phyloP scores from a whole-genome alignment of 2,329 filamentous ascomycete genomes.

The Colletotrichum orchidophilum region DNA sequence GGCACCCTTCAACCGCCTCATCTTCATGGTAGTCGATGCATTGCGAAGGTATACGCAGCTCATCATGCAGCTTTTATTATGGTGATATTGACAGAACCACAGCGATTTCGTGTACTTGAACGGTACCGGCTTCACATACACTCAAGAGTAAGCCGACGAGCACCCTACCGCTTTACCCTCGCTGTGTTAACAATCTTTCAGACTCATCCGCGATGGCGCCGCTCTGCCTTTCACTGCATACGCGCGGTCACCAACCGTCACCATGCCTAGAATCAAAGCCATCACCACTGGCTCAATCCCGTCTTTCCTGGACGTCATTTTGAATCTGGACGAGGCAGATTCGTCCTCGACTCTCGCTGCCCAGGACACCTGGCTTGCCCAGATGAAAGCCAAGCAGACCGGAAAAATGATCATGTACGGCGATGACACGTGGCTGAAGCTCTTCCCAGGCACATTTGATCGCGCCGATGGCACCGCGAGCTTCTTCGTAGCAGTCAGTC shows the following conservation, averaged over 20 bases:
- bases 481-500: slow-evolving; percentile 93
- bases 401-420: slow-evolving; percentile 94
- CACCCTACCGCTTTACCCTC: not conserved
- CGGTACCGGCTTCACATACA: slow-evolving; percentile 84
- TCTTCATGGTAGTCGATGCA: slow-evolving; percentile 99
- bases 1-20: slow-evolving; percentile 84
- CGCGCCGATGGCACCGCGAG: slow-evolving; percentile 93
- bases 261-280: slow-evolving; percentile 97
- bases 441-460: slow-evolving; percentile 90
- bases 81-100: slow-evolving; percentile 34
- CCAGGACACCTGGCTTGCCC: slow-evolving; percentile 96
- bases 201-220: slow-evolving; percentile 82
- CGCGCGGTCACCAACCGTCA: slow-evolving; percentile 96
- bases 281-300: slow-evolving; percentile 98
- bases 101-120: slow-evolving; percentile 94
- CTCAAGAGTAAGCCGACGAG: slow-evolving; percentile 74
- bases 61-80: not conserved
- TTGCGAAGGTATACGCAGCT: slow-evolving; percentile 74
- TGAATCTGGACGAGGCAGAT: slow-evolving; percentile 96
- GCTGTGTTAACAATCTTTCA: slow-evolving; percentile 46
- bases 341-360: slow-evolving; percentile 85
- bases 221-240: slow-evolving; percentile 95
- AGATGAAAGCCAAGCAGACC: slow-evolving; percentile 78
- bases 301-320: slow-evolving; percentile 94
- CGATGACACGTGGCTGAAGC: slow-evolving; percentile 97